These are phyloP conservation scores for Serendipita sp. DNA, from an alignment of 768 basidiomycete species.

Conservation along the genomic window DNA sequence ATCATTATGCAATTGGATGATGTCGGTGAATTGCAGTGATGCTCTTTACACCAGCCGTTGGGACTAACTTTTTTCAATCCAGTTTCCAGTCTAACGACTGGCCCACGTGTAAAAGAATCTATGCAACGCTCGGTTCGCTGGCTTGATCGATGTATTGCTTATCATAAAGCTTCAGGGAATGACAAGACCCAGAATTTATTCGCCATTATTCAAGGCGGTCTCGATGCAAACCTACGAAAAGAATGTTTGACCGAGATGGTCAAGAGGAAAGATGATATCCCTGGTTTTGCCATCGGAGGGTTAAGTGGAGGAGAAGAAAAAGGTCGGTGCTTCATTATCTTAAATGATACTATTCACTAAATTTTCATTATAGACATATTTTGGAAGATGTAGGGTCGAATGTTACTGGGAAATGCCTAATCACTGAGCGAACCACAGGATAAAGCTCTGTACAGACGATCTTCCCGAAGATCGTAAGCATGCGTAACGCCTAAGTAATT, in stretches of 20 bases:
- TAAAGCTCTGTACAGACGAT: conserved; percentile 64
- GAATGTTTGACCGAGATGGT: conserved; percentile 72
- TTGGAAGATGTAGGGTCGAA: conserved; percentile 56
- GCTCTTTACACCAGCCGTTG: neutral
- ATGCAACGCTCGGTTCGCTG: conserved; percentile 80
- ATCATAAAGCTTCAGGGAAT: conserved; percentile 53
- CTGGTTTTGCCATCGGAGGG: conserved; percentile 81
- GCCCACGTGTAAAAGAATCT: conserved; percentile 69
- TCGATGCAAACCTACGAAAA: conserved; percentile 53
- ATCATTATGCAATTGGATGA: conserved; percentile 94
- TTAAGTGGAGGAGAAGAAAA: conserved; percentile 86
- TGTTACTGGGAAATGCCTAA: neutral
- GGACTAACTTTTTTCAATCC: conserved; percentile 11
- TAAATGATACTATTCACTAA: neutral
- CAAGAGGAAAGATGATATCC: conserved; percentile 49
- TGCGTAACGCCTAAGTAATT: neutral
- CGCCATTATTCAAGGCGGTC: conserved; percentile 81
- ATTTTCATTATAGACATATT: conserved; percentile 40
- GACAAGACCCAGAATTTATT: conserved; percentile 63
- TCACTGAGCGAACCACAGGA: conserved; percentile 22
- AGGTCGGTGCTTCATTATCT: conserved; percentile 27
- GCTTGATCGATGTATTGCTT: conserved; percentile 74
- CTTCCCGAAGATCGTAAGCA: conserved; percentile 61
- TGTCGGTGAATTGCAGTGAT: conserved; percentile 40
- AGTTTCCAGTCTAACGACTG: conserved; percentile 69